phyloP scores from a whole-genome alignment of 2,329 filamentous ascomycete genomes.

The Ophiostoma sp. region DNA sequence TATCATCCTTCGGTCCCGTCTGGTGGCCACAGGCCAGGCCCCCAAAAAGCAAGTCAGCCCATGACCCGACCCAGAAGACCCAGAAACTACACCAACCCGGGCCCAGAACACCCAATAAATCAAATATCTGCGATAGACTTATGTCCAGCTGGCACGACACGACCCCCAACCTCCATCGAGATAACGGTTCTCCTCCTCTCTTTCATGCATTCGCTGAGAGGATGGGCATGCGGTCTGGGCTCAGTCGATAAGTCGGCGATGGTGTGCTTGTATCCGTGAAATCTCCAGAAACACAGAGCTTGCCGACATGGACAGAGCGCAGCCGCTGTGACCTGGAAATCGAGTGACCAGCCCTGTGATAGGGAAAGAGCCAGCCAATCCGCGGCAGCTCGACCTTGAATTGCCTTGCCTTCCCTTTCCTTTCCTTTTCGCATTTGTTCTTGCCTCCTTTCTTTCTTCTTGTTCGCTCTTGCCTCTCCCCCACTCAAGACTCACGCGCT shows the following conservation, averaged over 20 bases:
- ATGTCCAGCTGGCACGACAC: neutral
- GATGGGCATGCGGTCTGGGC: neutral
- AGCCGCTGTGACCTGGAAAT: conserved; percentile 4
- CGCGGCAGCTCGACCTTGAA: neutral
- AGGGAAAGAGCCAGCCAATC: neutral
- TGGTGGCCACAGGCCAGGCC: neutral
- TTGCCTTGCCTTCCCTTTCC: neutral
- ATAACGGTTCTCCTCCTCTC: neutral
- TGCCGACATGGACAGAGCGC: neutral
- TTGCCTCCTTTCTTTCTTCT: neutral
- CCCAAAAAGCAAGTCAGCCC: neutral
- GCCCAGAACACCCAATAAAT: neutral
- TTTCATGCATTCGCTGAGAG: neutral
- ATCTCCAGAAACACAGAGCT: neutral
- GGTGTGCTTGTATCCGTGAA: conserved; percentile 1
- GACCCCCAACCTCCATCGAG: neutral
- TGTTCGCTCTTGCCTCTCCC: neutral
- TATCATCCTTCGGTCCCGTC: conserved; percentile 1
- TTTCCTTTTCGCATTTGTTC: too few relatives aligned
- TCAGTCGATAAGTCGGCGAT: neutral
- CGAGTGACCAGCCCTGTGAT: conserved; percentile 1
- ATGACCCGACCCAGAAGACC: neutral
- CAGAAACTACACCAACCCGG: neutral
- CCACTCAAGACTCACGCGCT: neutral
- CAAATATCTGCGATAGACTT: neutral